phyloP scores from a whole-genome alignment of 1,284 basidiomycete genomes.

The Bjerkandera adusta region DNA sequence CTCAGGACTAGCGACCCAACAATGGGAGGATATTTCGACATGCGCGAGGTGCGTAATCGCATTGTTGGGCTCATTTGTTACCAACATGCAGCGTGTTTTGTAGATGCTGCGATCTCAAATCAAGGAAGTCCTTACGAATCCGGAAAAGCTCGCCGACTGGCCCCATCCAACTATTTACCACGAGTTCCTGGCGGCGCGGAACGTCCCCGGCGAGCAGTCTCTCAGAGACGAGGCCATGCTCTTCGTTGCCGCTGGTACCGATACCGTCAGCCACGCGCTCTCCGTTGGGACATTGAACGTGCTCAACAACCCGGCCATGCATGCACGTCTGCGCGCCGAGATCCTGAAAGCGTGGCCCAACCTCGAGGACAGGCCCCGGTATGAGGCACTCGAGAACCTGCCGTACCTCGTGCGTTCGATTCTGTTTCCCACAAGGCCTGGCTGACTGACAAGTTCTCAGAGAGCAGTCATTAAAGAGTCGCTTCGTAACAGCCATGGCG shows the following conservation, averaged over 20 bases:
- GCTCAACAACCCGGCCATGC: slow-evolving; percentile 14
- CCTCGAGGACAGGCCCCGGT: slow-evolving; percentile 18
- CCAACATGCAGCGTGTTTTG: neutral
- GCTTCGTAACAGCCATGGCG: slow-evolving; percentile 22
- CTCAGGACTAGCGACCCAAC: neutral
- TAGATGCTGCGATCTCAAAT: slow-evolving; percentile 25
- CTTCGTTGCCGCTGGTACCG: slow-evolving; percentile 30
- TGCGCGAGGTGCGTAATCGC: neutral
- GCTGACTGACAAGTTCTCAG: neutral
- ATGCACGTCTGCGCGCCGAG: slow-evolving; percentile 21
- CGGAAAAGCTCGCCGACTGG: slow-evolving; percentile 17
- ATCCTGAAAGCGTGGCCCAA: slow-evolving; percentile 29
- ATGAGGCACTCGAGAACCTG: slow-evolving; percentile 7
- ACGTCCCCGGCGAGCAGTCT: slow-evolving; percentile 8
- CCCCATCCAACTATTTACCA: slow-evolving; percentile 30
- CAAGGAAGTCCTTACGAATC: slow-evolving; percentile 31
- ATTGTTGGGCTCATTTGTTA: neutral
- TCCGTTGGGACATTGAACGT: slow-evolving; percentile 9
- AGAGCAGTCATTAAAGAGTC: slow-evolving; percentile 36
- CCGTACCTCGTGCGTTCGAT: neutral
- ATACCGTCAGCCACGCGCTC: slow-evolving; percentile 20
- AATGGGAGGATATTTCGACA: slow-evolving; percentile 2
- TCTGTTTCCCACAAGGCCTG: neutral
- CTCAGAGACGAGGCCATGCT: slow-evolving; percentile 29
- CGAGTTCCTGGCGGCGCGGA: slow-evolving; percentile 17